phyloP scores from a whole-genome alignment of 1,284 basidiomycete species.

The Phenoliferia sp. region DNA sequence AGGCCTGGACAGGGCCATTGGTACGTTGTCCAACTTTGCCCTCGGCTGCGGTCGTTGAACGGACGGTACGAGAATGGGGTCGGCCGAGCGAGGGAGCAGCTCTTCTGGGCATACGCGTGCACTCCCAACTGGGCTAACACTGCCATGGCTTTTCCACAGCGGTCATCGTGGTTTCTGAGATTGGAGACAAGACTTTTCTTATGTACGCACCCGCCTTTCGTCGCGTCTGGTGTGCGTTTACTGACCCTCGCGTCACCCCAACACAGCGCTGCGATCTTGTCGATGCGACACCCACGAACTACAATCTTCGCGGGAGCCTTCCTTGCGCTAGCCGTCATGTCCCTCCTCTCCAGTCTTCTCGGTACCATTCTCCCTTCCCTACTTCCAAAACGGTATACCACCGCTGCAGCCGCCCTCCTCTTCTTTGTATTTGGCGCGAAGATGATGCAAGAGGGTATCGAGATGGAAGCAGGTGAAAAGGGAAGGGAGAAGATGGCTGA shows the following conservation, averaged over 20 bases:
- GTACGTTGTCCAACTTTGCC: background rate
- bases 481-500: slow-evolving; percentile 69
- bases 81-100: background rate
- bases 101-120: background rate
- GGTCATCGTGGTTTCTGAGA: slow-evolving; percentile 42
- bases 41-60: background rate
- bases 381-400: slow-evolving; percentile 73
- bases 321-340: slow-evolving; percentile 85
- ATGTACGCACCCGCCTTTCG: slow-evolving; percentile 49
- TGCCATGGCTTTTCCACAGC: background rate
- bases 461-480: slow-evolving; percentile 69
- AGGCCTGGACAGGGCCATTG: slow-evolving; percentile 7
- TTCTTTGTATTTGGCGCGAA: slow-evolving; percentile 82
- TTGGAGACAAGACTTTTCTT: slow-evolving; percentile 96
- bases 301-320: slow-evolving; percentile 88
- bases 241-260: background rate
- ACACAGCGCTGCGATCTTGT: slow-evolving; percentile 73
- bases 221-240: background rate
- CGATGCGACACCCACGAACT: slow-evolving; percentile 83
- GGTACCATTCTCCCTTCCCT: slow-evolving; percentile 78
- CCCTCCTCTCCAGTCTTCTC: slow-evolving; percentile 77
- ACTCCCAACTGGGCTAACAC: background rate
- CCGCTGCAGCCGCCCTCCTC: slow-evolving; percentile 67
- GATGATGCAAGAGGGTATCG: slow-evolving; percentile 73
- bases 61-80: too few species aligned